Evolutionary conservation across 768 basidiomycete genomes (phyloP).

Genomic region (Boletus rubescentipes): DNA sequence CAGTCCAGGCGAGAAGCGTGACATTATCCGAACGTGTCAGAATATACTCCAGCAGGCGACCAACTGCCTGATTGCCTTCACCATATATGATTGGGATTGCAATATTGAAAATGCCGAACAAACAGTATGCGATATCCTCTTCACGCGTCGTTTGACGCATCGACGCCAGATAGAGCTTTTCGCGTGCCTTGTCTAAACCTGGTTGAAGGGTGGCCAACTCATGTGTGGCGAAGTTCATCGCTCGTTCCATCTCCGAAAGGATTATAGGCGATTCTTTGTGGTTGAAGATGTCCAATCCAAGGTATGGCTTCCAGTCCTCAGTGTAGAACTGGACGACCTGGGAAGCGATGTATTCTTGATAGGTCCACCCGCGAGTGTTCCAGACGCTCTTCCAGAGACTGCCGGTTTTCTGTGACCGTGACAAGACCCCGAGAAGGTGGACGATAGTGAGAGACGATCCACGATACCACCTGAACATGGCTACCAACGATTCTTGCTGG

Average conservation of each 20-base stretch:
- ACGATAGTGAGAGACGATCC: not conserved
- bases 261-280: too few species aligned
- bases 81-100: conserved; percentile 12
- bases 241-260: too few species aligned
- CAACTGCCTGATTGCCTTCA: too few species aligned
- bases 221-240: not conserved
- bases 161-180: too few species aligned
- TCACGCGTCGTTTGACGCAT: too few species aligned
- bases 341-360: conserved; percentile 9
- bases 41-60: not conserved
- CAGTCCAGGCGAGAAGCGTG: too few species aligned
- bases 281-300: too few species aligned
- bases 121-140: conserved; percentile 18
- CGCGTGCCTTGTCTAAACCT: not conserved
- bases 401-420: too few species aligned
- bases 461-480: too few species aligned
- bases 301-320: too few species aligned
- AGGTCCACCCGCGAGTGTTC: conserved; percentile 15
- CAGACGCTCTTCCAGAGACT: too few species aligned
- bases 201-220: not conserved
- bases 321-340: conserved; percentile 10
- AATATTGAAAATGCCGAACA: conserved; percentile 14
- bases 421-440: too few species aligned
- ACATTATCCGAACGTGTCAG: not conserved
- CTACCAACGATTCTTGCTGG: conserved; percentile 8